phyloP scores from a whole-genome alignment of 805 yeast species.

The Candida ponderosae region DNA sequence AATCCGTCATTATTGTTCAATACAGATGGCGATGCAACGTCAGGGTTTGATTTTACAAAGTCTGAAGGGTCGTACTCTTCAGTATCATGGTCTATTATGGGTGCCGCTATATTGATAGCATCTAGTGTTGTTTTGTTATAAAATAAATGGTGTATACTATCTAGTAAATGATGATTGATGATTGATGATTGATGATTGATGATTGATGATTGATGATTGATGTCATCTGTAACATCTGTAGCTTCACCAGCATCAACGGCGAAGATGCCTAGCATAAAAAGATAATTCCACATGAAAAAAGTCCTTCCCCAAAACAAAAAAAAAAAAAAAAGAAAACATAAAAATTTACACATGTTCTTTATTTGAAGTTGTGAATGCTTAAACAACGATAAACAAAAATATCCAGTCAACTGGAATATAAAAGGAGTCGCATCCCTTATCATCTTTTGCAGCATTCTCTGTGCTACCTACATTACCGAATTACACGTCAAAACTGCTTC shows the following conservation, averaged over 20 bases:
- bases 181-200: not conserved
- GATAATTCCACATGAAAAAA: too few relatives aligned
- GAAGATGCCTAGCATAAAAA: too few relatives aligned
- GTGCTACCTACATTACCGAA: too few relatives aligned
- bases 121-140: slow-evolving; percentile 1
- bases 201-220: not conserved
- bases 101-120: slow-evolving; percentile 1
- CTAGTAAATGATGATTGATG: not conserved
- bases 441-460: too few relatives aligned
- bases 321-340: too few relatives aligned
- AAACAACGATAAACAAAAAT: too few relatives aligned
- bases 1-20: not conserved
- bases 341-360: not conserved
- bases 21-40: not conserved
- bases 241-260: not conserved
- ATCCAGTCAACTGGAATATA: too few relatives aligned
- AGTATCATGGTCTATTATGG: not conserved
- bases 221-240: not conserved
- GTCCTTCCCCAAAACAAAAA: too few relatives aligned
- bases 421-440: too few relatives aligned
- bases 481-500: too few relatives aligned
- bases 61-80: not conserved
- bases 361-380: too few relatives aligned
- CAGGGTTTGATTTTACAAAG: slow-evolving; percentile 1
- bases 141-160: not conserved